Base-by-base conservation (phyloP, 2,329 filamentous ascomycete species). In the Aureobasidium subglaciale region DNA sequence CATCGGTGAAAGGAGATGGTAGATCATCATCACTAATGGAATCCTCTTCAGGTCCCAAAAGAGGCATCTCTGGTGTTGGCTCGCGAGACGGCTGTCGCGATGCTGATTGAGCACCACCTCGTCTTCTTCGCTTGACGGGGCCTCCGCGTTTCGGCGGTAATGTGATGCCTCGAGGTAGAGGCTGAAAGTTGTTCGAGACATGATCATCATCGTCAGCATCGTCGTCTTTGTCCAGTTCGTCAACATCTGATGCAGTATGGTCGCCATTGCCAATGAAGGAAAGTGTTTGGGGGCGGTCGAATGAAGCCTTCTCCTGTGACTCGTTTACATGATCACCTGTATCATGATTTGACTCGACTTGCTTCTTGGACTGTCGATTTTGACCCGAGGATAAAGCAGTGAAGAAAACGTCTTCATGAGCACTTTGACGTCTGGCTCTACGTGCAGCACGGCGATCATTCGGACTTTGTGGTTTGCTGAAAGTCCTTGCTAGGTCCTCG, bases 1-100 rank as follows among this genome's bases (percentile, higher is more conserved):
- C 45, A n/a, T 59, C 53, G 13, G 55, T 49, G 46, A 62, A 62
- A 5, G 60, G 52, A 4, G 57, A 53, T 10, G 60, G 60, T 10
- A 62, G 50, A 45, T 69, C 67, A 24, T 60, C 58, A 13, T 64
- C 64, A 8, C 56, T 61, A 8, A 71, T 53, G 1, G 62, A 57
- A 49, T 70, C 68, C n/a, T 67, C 65, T 25, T 68, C 64, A 30
- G 62, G 58, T 10, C 61, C 58, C 4, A 70, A 60, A 49, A 67
- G 62, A 20, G 61, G 54, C n/a, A 64, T 65, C 22, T 62, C 63
- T 3, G 67, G 67, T 15, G 67, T 65, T 7, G 65, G 61, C n/a
- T 62, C 56, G 8, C 56, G 46, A 18, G 56, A 57, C 4, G 38
- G 27, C 24, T 42, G 37, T n/a, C 37, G 29, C 10, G 55, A 56